These are phyloP conservation scores for Fusarium robinianum DNA, from an alignment of 2,329 filamentous ascomycete species.

Conservation along the genomic window DNA sequence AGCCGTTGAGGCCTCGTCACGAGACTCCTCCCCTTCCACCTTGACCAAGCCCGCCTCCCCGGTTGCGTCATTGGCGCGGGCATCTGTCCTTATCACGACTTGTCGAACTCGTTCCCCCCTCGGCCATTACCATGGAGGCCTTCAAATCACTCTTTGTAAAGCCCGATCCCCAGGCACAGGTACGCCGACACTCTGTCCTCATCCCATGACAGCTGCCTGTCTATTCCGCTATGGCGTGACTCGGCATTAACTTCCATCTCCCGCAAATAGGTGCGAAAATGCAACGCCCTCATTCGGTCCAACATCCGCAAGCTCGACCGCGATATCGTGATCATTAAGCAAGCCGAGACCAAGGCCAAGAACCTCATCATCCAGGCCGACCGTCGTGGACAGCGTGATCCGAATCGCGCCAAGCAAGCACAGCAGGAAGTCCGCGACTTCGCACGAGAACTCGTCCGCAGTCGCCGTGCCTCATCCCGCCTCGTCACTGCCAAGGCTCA, in stretches of 20 bases:
- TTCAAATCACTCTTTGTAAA: conserved; percentile 86
- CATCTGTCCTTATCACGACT: conserved; percentile 10
- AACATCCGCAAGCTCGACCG: conserved; percentile 95
- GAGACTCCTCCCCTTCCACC: too few relatives aligned
- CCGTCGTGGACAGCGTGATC: conserved; percentile 78
- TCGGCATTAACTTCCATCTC: conserved; percentile 7
- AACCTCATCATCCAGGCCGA: conserved; percentile 83
- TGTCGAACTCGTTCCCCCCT: conserved; percentile 7
- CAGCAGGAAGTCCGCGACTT: conserved; percentile 83
- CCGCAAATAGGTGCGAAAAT: conserved; percentile 86
- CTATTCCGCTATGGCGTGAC: not conserved
- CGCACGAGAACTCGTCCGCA: conserved; percentile 82
- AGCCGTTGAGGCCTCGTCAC: too few relatives aligned
- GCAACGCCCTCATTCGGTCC: conserved; percentile 83
- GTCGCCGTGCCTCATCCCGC: conserved; percentile 74
- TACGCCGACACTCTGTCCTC: conserved; percentile 47
- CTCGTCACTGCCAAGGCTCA: conserved; percentile 89
- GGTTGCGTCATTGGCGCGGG: conserved; percentile 35
- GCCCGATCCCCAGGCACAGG: conserved; percentile 91
- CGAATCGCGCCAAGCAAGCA: conserved; percentile 77
- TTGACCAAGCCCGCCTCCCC: conserved; percentile 20
- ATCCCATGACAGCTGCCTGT: not conserved
- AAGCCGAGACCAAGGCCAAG: conserved; percentile 82
- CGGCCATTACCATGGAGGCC: conserved; percentile 71
- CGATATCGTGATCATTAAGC: conserved; percentile 79